Base-by-base conservation (phyloP, 192 early-diverging fungal species). In the Coemansia sp. region DNA sequence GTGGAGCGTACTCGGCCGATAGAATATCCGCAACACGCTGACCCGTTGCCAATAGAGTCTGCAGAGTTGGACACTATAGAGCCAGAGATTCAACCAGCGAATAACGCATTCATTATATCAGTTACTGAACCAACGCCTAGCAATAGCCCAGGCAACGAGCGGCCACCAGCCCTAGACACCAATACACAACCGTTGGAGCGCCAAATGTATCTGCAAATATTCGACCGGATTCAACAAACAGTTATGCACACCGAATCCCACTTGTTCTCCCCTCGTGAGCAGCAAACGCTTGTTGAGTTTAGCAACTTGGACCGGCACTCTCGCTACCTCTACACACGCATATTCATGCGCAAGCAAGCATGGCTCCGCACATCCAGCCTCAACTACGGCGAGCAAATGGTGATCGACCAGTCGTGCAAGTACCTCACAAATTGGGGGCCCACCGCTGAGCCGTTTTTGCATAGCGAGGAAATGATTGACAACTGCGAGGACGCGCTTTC, bases 271-370 rank as follows among this genome's bases (percentile, higher is more conserved):
- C 57, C 71, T 37, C 8, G 37, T 3, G 78, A 81, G 47, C 60
- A 52, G 2, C 58, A 60, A 48, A 61, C 46, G 0, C 47, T 81
- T 2, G 37, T 31, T 20, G 47, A 61, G 10, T 81, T 81, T 15
- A 58, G 42, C 40, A 50, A 48, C 10, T 65, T 81, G 8, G 72
- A 74, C 14, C 58, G 63, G 40, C 69, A 81, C 42, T 70, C 72
- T 26, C 72, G 78, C 8, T 75, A 81, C 46, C 57, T 81, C 2
- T 81, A 65, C 52, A 72, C 72, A 2, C 78, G 78, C 2, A 51
- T 81, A 8, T 81, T 68, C 26, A 71, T 81, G 69, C 72, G 78
- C 37, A 81, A 81, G 37, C 78, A 22, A 21, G 62, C 68, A 15
- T 81, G 78, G 78, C 50, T 72, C 37, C 78, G 78, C 1, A 59